Evolutionary conservation across 352 stramenopile species (phyloP), one percentile per base, ranked within the genome.

Genomic region (Thraustochytrium striatum): DNA sequence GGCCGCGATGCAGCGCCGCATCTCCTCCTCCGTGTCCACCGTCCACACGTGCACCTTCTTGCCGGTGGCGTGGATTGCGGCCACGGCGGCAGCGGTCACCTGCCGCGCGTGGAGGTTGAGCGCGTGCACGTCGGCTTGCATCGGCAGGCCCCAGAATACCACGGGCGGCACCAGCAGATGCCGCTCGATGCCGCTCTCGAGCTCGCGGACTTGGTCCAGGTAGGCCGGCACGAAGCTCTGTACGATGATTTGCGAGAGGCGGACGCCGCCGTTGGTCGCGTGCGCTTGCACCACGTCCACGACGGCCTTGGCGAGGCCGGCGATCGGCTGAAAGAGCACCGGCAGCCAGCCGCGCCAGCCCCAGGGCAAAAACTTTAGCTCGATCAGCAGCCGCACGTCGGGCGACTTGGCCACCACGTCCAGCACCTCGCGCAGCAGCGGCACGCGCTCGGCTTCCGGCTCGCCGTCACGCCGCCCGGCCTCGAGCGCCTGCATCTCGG

Each of bases 341-440:
- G n/a, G n/a, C n/a, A n/a, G n/a, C n/a, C n/a, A n/a, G n/a, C n/a
- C n/a, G n/a, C n/a, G n/a, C n/a, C n/a, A n/a, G n/a, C n/a, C n/a
- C n/a, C n/a, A n/a, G n/a, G n/a, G n/a, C n/a, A n/a, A n/a, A 28
- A 70, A 70, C 32, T 70, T 70, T 33, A 70, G 59, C 59, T 70
- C 59, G 28, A 70, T 70, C 5, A 70, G 35, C 9, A 70, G 30
- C 59, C 53, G 50, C 5, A 38, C 59, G 32, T 28, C 59, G 30
- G 50, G 9, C 11, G 13, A 8, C n/a, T n/a, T n/a, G n/a, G n/a
- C n/a, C n/a, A n/a, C n/a, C n/a, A n/a, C n/a, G n/a, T n/a, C n/a
- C 9, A 70, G 59, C 28, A 33, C 59, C 28, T 70, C 59, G 9
- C 35, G 53, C 3, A 70, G 41, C 21, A 70, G 35, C 16, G 59